These are phyloP conservation scores for Actinomortierella wolfii DNA, from an alignment of 371 early-diverging fungal species.

Conservation along the genomic window DNA sequence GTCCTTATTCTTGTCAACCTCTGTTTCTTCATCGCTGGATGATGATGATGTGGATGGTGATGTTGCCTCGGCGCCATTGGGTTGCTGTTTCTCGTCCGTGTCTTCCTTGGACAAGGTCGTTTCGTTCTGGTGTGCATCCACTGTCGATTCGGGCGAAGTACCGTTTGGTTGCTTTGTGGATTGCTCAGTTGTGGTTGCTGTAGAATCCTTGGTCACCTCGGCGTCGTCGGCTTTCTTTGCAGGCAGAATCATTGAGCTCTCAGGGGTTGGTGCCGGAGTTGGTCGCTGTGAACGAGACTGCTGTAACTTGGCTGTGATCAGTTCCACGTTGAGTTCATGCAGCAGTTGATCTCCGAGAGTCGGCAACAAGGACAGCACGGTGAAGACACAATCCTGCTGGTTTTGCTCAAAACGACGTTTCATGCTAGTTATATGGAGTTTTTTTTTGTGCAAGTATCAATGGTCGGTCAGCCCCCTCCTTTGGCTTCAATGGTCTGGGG, in stretches of 20 bases:
- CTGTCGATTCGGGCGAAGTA: conserved; percentile 24
- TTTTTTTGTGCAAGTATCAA: too few species aligned
- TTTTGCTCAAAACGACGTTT: conserved; percentile 92
- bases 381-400: conserved; percentile 88
- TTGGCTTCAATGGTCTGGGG: too few species aligned
- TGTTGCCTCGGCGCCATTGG: conserved; percentile 19
- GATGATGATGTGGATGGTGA: conserved; percentile 3
- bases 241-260: conserved; percentile 38
- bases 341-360: conserved; percentile 79
- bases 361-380: conserved; percentile 79
- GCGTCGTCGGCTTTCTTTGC: conserved; percentile 10
- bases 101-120: not conserved
- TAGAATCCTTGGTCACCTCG: too few species aligned
- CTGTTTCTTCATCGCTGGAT: conserved; percentile 2
- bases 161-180: conserved; percentile 37
- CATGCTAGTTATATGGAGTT: conserved; percentile 54
- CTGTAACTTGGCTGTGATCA: conserved; percentile 70
- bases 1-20: conserved; percentile 1
- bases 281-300: conserved; percentile 43
- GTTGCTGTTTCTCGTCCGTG: conserved; percentile 18
- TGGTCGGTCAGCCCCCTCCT: too few species aligned
- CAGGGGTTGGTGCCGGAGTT: conserved; percentile 31
- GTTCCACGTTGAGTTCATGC: conserved; percentile 79
- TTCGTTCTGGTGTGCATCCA: not conserved
- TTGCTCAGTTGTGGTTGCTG: too few species aligned